These are phyloP conservation scores for Tuber aestivum DNA, from an alignment of 495 filamentous ascomycete genomes.

Conservation along the genomic window DNA sequence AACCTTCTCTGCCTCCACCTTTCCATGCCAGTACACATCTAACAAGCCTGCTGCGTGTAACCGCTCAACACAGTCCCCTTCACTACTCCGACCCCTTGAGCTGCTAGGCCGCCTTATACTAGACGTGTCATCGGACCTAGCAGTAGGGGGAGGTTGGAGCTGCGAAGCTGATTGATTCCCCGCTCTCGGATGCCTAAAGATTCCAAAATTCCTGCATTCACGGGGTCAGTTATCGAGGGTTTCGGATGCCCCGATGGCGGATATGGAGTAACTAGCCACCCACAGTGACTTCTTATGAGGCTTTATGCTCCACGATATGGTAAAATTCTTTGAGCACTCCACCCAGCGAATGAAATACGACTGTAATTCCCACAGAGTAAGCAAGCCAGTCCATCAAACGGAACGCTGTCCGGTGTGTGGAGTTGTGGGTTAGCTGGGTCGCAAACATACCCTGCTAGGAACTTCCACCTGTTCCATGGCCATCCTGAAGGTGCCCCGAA, in stretches of 20 bases:
- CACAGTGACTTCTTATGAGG: constrained; percentile 94
- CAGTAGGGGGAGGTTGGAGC: constrained; percentile 48
- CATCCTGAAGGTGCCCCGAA: constrained; percentile 39
- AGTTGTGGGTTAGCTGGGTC: constrained; percentile 9
- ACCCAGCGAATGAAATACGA: constrained; percentile 98
- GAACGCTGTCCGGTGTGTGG: constrained; percentile 7
- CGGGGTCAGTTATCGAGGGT: constrained; percentile 13
- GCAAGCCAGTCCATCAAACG: neutral
- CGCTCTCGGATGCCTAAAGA: constrained; percentile 90
- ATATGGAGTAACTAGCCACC: constrained; percentile 18
- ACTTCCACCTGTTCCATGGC: constrained; percentile 97
- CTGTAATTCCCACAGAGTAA: constrained; percentile 47
- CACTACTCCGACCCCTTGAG: constrained; percentile 42
- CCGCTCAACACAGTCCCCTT: constrained; percentile 59
- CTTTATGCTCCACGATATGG: constrained; percentile 95
- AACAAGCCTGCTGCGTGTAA: constrained; percentile 79
- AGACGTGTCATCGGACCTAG: constrained; percentile 40
- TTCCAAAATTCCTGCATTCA: constrained; percentile 69
- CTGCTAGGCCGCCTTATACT: constrained; percentile 42
- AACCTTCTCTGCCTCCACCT: constrained; percentile 95
- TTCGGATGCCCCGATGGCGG: neutral
- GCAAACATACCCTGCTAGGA: constrained; percentile 76
- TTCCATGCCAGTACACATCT: constrained; percentile 79
- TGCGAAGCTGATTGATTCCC: constrained; percentile 53
- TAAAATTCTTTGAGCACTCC: constrained; percentile 75